Base-by-base conservation (phyloP, 106 monocot species). In the Xerophyta viscosa region DNA sequence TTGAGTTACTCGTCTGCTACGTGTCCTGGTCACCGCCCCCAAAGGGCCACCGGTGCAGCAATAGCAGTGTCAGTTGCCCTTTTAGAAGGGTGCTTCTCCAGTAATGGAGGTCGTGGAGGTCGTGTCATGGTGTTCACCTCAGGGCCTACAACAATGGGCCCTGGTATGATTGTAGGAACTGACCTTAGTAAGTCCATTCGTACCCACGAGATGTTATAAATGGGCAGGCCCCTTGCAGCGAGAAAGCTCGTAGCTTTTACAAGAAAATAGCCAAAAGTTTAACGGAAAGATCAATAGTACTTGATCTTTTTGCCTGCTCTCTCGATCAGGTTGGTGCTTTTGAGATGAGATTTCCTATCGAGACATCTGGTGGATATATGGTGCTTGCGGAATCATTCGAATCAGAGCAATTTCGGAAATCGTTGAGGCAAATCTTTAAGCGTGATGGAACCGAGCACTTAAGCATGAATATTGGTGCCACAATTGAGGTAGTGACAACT, bases 271-370 rank as follows among this genome's bases (percentile, higher is more conserved):
- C 89, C 11, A 57, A 66, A 29, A 78, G 75, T 43, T 57, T 89
- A 43, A 59, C 65, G 13, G 63, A 75, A 6, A 60, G 66, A 61
- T 85, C 96, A 7, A 12, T 89, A 28, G 68, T 89, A 46, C 78
- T 96, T 13, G 96, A 96, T 68, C 74, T 96, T 2, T 96, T 89
- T 46, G 89, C 96, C 13, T 96, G 88, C 61, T 96, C 96, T 25
- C 85, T 96, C 12, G 89, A 96, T 67, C 96, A 96, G 67, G 85
- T 96, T 46, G 96, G 96, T 25, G 76, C 78, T 48, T 71, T 78
- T 15, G 96, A 96, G 61, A 45, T 89, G 37, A 72, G 76, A 48
- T 54, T 65, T 28, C 79, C 85, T 14, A 79, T 96, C 11, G 96
- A 96, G 45, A 73, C 29, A 7, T 89, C 89, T 29, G 84, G 88